These are phyloP conservation scores for Porphyrellus cyaneotinctus DNA, from an alignment of 768 basidiomycete species.

Conservation along the genomic window DNA sequence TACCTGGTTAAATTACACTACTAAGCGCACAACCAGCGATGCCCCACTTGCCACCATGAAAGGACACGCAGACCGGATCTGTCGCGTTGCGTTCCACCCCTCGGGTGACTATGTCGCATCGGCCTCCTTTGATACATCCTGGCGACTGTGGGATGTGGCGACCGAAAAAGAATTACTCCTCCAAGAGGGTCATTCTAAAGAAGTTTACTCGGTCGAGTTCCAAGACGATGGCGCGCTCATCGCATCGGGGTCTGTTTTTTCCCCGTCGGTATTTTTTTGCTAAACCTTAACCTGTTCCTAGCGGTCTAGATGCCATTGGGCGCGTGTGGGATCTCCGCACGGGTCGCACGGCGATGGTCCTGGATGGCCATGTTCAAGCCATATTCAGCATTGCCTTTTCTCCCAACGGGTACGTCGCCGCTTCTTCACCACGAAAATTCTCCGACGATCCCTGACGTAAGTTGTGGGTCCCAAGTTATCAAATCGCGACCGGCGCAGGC, in stretches of 20 bases:
- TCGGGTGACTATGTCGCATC: constrained; percentile 92
- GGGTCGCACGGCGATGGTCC: constrained; percentile 94
- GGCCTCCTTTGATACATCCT: constrained; percentile 95
- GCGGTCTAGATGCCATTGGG: constrained; percentile 94
- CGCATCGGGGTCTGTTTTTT: constrained; percentile 75
- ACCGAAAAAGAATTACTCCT: constrained; percentile 77
- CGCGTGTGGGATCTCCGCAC: constrained; percentile 97
- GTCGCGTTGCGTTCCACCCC: constrained; percentile 94
- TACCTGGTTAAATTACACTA: neutral
- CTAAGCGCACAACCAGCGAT: constrained; percentile 49
- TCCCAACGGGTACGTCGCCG: constrained; percentile 78
- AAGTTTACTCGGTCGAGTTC: constrained; percentile 94
- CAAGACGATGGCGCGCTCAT: constrained; percentile 91
- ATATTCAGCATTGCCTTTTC: constrained; percentile 91
- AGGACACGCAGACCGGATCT: constrained; percentile 89
- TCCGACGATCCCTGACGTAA: constrained; percentile 10
- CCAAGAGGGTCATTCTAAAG: constrained; percentile 97
- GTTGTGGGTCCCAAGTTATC: constrained; percentile 59
- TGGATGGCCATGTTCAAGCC: constrained; percentile 93
- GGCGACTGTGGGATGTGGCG: constrained; percentile 93
- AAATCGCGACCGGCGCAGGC: constrained; percentile 94
- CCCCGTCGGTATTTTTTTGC: neutral
- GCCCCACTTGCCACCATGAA: constrained; percentile 79
- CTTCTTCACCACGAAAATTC: neutral
- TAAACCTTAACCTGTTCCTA: constrained; percentile 29